phyloP scores from a whole-genome alignment of 768 basidiomycete species.

The Grammothele lineata region DNA sequence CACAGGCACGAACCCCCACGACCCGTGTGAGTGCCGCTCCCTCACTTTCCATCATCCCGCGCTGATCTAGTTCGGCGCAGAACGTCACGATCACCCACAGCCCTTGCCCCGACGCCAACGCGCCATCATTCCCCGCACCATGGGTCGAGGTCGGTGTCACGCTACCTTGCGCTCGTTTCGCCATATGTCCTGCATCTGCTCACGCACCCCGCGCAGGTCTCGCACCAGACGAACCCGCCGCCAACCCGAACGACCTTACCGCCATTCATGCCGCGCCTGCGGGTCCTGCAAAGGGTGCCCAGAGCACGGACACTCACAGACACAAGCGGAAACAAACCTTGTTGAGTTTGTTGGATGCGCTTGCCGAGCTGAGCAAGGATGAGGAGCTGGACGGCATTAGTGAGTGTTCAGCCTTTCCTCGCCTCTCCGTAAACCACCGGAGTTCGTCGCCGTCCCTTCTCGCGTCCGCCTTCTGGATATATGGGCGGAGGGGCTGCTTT shows the following conservation, averaged over 20 bases:
- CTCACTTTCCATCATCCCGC: background rate
- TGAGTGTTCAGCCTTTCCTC: constrained; percentile 18
- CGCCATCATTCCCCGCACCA: constrained; percentile 8
- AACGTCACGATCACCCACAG: constrained; percentile 4
- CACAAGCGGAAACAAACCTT: constrained; percentile 42
- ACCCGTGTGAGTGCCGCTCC: background rate
- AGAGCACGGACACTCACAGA: constrained; percentile 6
- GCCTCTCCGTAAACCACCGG: no score
- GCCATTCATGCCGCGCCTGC: constrained; percentile 8
- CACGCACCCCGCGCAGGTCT: background rate
- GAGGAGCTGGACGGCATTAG: constrained; percentile 29
- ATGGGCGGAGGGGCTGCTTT: no score
- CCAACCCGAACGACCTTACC: constrained; percentile 18
- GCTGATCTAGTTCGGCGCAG: background rate
- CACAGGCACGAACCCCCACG: constrained; percentile 7
- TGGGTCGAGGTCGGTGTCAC: constrained; percentile 21
- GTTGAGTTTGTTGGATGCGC: constrained; percentile 42
- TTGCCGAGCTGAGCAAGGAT: constrained; percentile 42
- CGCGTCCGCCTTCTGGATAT: no score
- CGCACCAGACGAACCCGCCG: background rate
- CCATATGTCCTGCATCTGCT: background rate
- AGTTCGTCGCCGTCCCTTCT: background rate
- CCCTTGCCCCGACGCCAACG: constrained; percentile 1
- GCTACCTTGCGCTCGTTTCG: no score
- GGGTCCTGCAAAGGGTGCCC: background rate